Evolutionary conservation across 768 basidiomycete genomes (phyloP).

Genomic region (Panaeolus cyanescens): DNA sequence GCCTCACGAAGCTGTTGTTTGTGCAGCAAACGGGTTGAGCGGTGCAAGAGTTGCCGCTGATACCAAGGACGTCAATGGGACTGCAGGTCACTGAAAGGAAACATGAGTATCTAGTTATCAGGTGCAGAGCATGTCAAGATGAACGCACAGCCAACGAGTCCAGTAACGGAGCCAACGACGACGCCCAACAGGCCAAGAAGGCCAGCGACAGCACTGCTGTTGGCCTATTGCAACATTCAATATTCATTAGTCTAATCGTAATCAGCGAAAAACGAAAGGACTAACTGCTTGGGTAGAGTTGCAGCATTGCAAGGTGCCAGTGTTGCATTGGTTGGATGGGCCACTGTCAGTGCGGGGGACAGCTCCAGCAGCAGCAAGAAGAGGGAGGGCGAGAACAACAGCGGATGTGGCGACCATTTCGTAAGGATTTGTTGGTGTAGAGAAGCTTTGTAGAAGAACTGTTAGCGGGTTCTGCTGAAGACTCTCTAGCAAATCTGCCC

Average conservation of each 20-base stretch:
- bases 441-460: conserved; percentile 4
- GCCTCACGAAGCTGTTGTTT: conserved; percentile 35
- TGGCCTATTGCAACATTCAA: background rate
- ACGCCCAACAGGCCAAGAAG: conserved; percentile 34
- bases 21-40: conserved; percentile 39
- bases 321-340: conserved; percentile 31
- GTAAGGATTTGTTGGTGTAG: background rate
- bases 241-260: background rate
- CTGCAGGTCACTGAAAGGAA: conserved; percentile 25
- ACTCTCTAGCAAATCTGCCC: background rate
- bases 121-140: background rate
- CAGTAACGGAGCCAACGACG: conserved; percentile 23
- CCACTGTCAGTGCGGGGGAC: conserved; percentile 15
- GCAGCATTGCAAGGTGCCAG: conserved; percentile 28
- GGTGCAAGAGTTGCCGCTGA: conserved; percentile 28
- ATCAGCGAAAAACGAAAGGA: conserved; percentile 10
- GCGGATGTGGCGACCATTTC: conserved; percentile 21
- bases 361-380: conserved; percentile 21
- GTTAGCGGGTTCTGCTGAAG: conserved; percentile 14
- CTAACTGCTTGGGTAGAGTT: conserved; percentile 14
- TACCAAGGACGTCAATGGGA: conserved; percentile 24
- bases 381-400: conserved; percentile 21
- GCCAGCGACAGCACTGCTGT: conserved; percentile 10
- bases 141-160: conserved; percentile 15
- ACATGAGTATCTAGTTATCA: background rate